A percentile compares a stretch with the other conserved stretches of the same genome.
Evolutionary conservation across 805 yeast genomes (phyloP).

Genomic region (Kluyveromyces aestuarii): DNA sequence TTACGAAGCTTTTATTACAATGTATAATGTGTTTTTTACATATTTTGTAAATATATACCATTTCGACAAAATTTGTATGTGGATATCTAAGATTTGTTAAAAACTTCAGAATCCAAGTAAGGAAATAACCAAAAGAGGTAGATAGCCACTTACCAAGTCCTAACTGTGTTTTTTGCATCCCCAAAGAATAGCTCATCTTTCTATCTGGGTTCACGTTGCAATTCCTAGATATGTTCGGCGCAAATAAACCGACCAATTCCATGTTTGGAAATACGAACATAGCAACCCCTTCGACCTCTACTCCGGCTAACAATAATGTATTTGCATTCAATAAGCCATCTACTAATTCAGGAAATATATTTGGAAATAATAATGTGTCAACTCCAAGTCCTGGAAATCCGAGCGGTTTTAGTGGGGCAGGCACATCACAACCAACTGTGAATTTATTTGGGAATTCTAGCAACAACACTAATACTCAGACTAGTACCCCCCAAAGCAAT

Average conservation of each 20-base stretch:
- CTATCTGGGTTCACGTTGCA: not conserved
- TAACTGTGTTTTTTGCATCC: not conserved
- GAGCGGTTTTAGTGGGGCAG: conserved; percentile 6
- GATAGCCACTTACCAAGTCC: not conserved
- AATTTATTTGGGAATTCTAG: conserved; percentile 13
- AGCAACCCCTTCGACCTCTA: conserved; percentile 28
- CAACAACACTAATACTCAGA: conserved; percentile 7
- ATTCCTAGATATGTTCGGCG: conserved; percentile 10
- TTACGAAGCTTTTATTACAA: not conserved
- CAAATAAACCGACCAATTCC: conserved; percentile 16
- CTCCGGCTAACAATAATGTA: conserved; percentile 18
- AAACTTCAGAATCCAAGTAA: too few species aligned
- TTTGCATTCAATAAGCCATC: conserved; percentile 15
- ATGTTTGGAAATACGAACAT: conserved; percentile 21
- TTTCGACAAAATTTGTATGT: not conserved
- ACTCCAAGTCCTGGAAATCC: conserved; percentile 18
- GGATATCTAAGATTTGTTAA: too few species aligned
- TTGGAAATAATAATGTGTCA: conserved; percentile 12
- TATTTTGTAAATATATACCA: too few species aligned
- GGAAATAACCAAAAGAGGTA: not conserved
- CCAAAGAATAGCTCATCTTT: not conserved
- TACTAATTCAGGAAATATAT: conserved; percentile 17
- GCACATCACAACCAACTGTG: conserved; percentile 2
- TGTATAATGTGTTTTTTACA: not conserved
- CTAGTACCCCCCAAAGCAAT: conserved; percentile 10